Base-by-base conservation (phyloP, 352 stramenopile species). In the Lagenidium sp. region DNA sequence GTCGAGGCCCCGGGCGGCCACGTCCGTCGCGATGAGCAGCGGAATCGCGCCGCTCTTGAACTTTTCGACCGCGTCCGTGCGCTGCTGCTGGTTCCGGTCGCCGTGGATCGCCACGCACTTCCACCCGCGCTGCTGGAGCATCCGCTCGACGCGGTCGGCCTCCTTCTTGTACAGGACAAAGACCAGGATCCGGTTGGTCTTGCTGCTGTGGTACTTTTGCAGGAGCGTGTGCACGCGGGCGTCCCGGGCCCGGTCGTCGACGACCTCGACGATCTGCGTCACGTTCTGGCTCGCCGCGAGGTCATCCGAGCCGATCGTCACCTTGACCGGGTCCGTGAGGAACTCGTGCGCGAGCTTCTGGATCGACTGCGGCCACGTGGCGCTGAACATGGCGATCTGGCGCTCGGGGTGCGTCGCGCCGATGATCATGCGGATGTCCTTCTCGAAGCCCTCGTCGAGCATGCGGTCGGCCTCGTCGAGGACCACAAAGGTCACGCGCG, bases 141-240 rank as follows among this genome's bases (percentile, higher is more conserved):
- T 95, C 23, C 70, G 66, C 63, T 99, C 95, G 26, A 99, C 74
- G 16, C 95, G 79, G 53, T 96, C 92, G 2, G 94, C 95, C 60
- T 99, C 96, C 60, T 98, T 99, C 82, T 99, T 99, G 71, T 99
- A 99, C 32, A 99, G 70, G 15, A 95, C 95, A 63, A 99, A 99
- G 3, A 99, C 63, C 23, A 99, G 63, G 30, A 99, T 72, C 19
- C 90, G 84, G 66, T 98, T 97, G 75, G 63, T 91, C 57, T 61
- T 85, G 52, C 60, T 84, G 44, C 60, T 72, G 64, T 96, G 86
- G 57, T 97, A 97, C 57, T 97, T 88, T 43, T 88, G 59, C 41
- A 99, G 60, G n/a, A 99, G 66, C 44, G 87, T 51, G 40, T 94
- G 72, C 18, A 98, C 71, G 20, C 72, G 78, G 15, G 68, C 65